Percentiles rank a stretch among this genome's conserved stretches.
Evolutionary conservation across 306 rosid genomes (phyloP).

Genomic region (Amphicarpaea edgeworthii): DNA sequence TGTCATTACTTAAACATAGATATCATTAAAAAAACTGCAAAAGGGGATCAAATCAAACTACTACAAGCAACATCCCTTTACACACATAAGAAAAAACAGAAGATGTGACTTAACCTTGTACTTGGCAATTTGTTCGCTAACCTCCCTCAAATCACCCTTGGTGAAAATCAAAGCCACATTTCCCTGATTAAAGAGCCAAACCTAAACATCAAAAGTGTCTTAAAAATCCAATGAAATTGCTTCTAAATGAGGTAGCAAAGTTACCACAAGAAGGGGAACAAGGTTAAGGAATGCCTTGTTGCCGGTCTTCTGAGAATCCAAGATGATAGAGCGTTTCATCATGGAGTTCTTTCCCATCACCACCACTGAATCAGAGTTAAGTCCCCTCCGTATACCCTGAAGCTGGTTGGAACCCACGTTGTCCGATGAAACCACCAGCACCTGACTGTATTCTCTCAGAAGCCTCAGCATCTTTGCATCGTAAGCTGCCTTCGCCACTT

Average conservation of each 20-base stretch:
- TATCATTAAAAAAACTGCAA: not conserved
- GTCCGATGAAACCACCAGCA: conserved; percentile 75
- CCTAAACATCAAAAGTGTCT: not conserved
- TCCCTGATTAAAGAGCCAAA: conserved; percentile 52
- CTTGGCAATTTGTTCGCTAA: conserved; percentile 73
- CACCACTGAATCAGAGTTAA: conserved; percentile 70
- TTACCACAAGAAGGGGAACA: conserved; percentile 74
- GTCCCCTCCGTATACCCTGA: conserved; percentile 70
- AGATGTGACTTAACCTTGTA: conserved; percentile 59
- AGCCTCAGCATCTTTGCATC: conserved; percentile 75
- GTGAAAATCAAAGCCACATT: conserved; percentile 85
- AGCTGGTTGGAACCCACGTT: conserved; percentile 77
- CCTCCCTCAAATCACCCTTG: conserved; percentile 58
- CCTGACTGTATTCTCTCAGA: conserved; percentile 67
- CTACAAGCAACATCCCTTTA: not conserved
- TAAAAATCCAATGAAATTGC: not conserved
- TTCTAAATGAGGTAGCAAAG: not conserved
- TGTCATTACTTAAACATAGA: not conserved
- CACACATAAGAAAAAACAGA: conserved; percentile 11
- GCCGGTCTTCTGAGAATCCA: conserved; percentile 66
- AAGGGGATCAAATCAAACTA: conserved; percentile 31
- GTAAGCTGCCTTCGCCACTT: conserved; percentile 67
- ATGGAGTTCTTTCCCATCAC: conserved; percentile 83
- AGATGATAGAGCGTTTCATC: conserved; percentile 58
- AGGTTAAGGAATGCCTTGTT: conserved; percentile 70